These are phyloP conservation scores for Brassica nigra DNA, from an alignment of 345 rosid species.

Conservation along the genomic window DNA sequence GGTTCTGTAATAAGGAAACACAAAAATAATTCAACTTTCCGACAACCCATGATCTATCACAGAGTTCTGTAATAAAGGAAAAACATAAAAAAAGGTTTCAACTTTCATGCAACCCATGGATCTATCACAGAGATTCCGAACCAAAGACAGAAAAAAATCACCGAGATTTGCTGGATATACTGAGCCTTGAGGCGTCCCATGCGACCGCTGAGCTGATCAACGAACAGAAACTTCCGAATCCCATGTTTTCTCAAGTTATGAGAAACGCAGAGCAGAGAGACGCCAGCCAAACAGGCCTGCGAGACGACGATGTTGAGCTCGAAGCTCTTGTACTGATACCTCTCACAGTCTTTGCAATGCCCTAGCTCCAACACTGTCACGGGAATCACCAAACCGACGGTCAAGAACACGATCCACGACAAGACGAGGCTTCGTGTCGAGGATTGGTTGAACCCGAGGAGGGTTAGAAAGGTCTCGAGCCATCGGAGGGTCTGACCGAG, in stretches of 20 bases:
- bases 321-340: slow-evolving; percentile 64
- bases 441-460: slow-evolving; percentile 74
- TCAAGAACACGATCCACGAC: slow-evolving; percentile 63
- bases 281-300: slow-evolving; percentile 77
- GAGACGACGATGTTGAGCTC: slow-evolving; percentile 78
- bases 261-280: slow-evolving; percentile 73
- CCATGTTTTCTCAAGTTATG: slow-evolving; percentile 82
- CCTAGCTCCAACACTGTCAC: slow-evolving; percentile 63
- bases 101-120: not conserved
- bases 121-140: not conserved
- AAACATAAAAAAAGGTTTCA: not conserved
- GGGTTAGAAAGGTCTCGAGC: slow-evolving; percentile 56
- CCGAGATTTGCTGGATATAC: slow-evolving; percentile 71
- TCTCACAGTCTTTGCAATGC: slow-evolving; percentile 54
- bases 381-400: slow-evolving; percentile 66
- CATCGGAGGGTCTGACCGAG: slow-evolving; percentile 49
- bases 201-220: slow-evolving; percentile 66
- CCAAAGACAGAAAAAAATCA: slow-evolving; percentile 26
- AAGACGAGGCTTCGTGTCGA: slow-evolving; percentile 49
- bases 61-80: slow-evolving; percentile 50
- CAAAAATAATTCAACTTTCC: not conserved
- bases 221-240: slow-evolving; percentile 68
- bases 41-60: slow-evolving; percentile 20
- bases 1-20: slow-evolving; percentile 47
- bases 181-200: slow-evolving; percentile 50